These are phyloP conservation scores for Moesziomyces sp. DNA, from an alignment of 1,284 basidiomycete genomes.

Conservation along the genomic window DNA sequence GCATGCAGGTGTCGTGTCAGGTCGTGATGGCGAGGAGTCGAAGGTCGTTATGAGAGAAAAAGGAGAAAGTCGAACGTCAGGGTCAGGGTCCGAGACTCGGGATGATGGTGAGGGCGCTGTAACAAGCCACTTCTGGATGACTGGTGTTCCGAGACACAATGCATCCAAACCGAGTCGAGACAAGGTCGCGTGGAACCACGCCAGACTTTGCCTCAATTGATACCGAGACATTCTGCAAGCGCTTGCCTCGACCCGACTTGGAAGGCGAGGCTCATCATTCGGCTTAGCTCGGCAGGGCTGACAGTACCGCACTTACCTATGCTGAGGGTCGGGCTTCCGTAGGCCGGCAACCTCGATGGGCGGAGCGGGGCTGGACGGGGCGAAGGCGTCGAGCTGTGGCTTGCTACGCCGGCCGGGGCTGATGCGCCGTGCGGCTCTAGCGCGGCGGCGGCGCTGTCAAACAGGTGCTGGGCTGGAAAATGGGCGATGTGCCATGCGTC, in stretches of 20 bases:
- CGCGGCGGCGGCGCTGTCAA: no score
- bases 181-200: background rate
- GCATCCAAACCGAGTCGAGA: background rate
- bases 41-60: background rate
- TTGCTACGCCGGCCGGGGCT: background rate
- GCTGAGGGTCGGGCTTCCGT: background rate
- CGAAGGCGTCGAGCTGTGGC: no score
- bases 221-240: background rate
- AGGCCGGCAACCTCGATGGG: no score
- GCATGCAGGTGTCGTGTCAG: background rate
- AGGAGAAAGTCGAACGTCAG: conserved; percentile 2
- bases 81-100: conserved; percentile 1
- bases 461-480: background rate
- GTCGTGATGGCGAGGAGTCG: background rate
- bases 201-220: background rate
- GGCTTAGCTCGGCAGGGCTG: background rate
- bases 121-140: conserved; percentile 2
- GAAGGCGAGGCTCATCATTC: background rate
- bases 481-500: conserved; percentile 39
- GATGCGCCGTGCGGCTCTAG: background rate
- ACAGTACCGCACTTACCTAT: background rate
- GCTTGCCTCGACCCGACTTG: background rate
- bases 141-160: no score
- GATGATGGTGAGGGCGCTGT: conserved; percentile 5
- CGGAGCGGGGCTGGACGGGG: no score